These are phyloP conservation scores for Laburnicola sp. DNA, from an alignment of 2,329 filamentous ascomycete species.

Conservation along the genomic window DNA sequence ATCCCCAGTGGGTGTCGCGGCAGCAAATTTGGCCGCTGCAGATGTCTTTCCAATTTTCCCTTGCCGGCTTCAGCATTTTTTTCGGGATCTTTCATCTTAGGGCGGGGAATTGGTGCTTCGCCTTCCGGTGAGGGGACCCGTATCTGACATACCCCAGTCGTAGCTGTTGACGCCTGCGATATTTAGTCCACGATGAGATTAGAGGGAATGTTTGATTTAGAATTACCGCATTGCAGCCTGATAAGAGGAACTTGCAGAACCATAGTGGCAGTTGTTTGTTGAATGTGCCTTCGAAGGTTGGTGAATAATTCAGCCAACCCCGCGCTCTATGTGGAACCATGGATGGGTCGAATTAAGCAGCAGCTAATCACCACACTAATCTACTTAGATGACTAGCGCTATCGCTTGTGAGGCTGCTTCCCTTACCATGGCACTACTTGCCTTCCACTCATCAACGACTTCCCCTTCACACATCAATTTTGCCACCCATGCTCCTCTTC, in stretches of 20 bases:
- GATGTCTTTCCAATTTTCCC: slow-evolving; percentile 87
- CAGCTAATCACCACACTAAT: slow-evolving; percentile 1
- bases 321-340: slow-evolving; percentile 10
- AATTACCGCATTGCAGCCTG: slow-evolving; percentile 73
- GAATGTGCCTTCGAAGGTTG: slow-evolving; percentile 16
- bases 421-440: slow-evolving; percentile 2
- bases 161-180: slow-evolving; percentile 93
- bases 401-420: slow-evolving; percentile 2
- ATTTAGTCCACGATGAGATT: slow-evolving; percentile 26
- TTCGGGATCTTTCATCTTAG: slow-evolving; percentile 18
- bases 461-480: neutral
- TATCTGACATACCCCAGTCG: slow-evolving; percentile 73
- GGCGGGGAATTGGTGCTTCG: slow-evolving; percentile 17
- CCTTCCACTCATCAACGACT: neutral
- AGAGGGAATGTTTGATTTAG: slow-evolving; percentile 11
- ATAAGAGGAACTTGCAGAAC: slow-evolving; percentile 68
- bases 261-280: slow-evolving; percentile 20
- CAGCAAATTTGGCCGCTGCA: slow-evolving; percentile 85
- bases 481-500: slow-evolving; percentile 2
- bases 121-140: too few relatives aligned
- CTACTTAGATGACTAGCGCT: neutral
- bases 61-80: slow-evolving; percentile 43
- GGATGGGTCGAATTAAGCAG: slow-evolving; percentile 16
- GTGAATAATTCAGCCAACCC: neutral
- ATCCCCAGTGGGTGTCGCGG: slow-evolving; percentile 74